Evolutionary conservation across 2,329 filamentous ascomycete species (phyloP).

Genomic region (Teratosphaeria zuluensis): DNA sequence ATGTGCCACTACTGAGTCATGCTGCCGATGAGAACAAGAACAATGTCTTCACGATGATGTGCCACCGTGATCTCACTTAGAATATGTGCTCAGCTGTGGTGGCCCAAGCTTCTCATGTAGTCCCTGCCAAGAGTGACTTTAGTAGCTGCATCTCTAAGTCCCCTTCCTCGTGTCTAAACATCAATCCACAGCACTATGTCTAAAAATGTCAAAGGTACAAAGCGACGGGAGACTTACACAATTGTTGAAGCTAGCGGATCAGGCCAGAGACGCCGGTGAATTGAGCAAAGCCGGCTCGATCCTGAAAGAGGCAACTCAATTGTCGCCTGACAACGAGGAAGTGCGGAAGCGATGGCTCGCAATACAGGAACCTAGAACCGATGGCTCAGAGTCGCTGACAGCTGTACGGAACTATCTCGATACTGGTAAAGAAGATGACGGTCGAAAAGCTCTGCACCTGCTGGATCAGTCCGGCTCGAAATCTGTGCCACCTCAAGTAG

Average conservation of each 20-base stretch:
- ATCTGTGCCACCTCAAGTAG: slow-evolving; percentile 26
- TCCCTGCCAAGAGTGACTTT: background rate
- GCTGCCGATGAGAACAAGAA: background rate
- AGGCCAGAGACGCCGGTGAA: slow-evolving; percentile 17
- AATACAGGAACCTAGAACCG: slow-evolving; percentile 23
- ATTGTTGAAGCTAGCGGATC: slow-evolving; percentile 16
- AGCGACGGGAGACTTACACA: slow-evolving; percentile 11
- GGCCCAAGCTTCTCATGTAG: background rate
- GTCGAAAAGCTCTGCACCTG: slow-evolving; percentile 27
- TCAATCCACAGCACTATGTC: background rate
- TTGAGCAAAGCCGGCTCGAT: slow-evolving; percentile 31
- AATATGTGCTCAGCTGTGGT: background rate
- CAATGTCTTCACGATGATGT: too few species aligned
- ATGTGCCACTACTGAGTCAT: background rate
- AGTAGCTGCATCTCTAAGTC: background rate
- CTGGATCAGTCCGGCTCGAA: slow-evolving; percentile 14
- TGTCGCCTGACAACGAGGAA: slow-evolving; percentile 31
- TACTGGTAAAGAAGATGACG: slow-evolving; percentile 28
- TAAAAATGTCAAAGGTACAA: background rate
- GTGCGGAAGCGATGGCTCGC: slow-evolving; percentile 33
- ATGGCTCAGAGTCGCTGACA: slow-evolving; percentile 11
- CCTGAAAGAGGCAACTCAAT: slow-evolving; percentile 35
- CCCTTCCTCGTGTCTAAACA: background rate
- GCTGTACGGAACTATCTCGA: slow-evolving; percentile 17
- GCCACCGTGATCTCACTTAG: too few species aligned